These are phyloP conservation scores for Nitzschia putrida DNA, from an alignment of 108 stramenopile genomes.

Conservation along the genomic window DNA sequence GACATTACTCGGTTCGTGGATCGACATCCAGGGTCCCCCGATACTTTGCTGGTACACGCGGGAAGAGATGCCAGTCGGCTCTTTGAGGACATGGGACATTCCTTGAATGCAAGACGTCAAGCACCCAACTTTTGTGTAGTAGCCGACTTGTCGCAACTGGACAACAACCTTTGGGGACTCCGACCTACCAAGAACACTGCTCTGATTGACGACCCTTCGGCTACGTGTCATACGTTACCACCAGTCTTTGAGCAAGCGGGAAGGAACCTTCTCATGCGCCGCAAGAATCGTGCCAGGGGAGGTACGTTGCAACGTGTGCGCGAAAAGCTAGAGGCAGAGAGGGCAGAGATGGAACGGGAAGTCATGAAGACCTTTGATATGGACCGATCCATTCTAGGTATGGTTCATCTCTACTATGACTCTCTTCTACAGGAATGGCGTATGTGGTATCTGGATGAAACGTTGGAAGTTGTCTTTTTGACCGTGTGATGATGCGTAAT, in stretches of 20 bases:
- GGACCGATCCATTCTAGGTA: conserved; percentile 43
- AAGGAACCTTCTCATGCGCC: conserved; percentile 18
- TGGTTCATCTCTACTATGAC: conserved; percentile 78
- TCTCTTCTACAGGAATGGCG: conserved; percentile 70
- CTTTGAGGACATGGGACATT: conserved; percentile 92
- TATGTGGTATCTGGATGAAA: conserved; percentile 70
- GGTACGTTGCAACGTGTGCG: conserved; percentile 26
- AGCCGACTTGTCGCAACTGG: conserved; percentile 49
- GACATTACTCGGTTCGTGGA: conserved; percentile 89
- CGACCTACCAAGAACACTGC: conserved; percentile 28
- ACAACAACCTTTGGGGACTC: conserved; percentile 26
- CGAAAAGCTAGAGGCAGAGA: conserved; percentile 10
- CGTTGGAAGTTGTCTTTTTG: conserved; percentile 59
- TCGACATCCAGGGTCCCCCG: conserved; percentile 89
- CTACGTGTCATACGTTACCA: neutral
- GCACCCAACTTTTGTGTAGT: conserved; percentile 62
- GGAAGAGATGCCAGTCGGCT: conserved; percentile 87
- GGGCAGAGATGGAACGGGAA: conserved; percentile 8
- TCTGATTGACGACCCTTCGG: neutral
- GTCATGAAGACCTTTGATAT: conserved; percentile 1
- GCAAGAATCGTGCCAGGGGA: conserved; percentile 11
- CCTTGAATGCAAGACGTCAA: conserved; percentile 55
- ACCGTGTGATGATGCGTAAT: conserved; percentile 2
- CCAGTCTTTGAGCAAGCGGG: conserved; percentile 7
- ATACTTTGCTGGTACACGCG: conserved; percentile 88